Evolutionary conservation across 2,329 filamentous ascomycete genomes (phyloP), one percentile per base, ranked within the genome.

Genomic region (Aspergillus tanneri): DNA sequence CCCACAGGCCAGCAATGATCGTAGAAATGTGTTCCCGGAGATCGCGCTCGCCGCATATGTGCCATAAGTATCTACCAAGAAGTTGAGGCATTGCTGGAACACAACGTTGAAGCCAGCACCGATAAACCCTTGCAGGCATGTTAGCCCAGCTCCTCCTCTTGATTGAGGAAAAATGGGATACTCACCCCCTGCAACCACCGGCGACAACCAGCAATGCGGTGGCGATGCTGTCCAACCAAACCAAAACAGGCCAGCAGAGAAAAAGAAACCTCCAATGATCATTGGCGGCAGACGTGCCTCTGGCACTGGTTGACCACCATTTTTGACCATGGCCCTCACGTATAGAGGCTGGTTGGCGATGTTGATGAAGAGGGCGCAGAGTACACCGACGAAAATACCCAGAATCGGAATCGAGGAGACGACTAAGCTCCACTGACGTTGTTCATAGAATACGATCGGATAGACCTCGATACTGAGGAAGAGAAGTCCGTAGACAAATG

Each of bases 81-180:
- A 76, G 50, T 77, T 77, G 47, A 78, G 66, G 42, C 72, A 74
- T 54, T 73, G 72, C 48, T 75, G 72, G 52, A 76, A 76, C 21
- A 73, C 68, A 5, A 68, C 62, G 47, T 71, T 75, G 62, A 76
- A 76, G 11, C 75, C 75, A 4, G 66, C 68, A 1, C 73, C 75
- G 36, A 78, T 72, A 43, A 76, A 73, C 1, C 52, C 59, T 21
- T n/a, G n/a, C n/a, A n/a, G n/a, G n/a, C n/a, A n/a, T n/a, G n/a
- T n/a, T n/a, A n/a, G n/a, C n/a, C n/a, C n/a, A n/a, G n/a, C n/a
- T n/a, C n/a, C n/a, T n/a, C n/a, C n/a, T n/a, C n/a, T n/a, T n/a
- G 5, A 11, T 2, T 4, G 28, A 14, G 3, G 16, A 32, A 11
- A 14, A 14, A 14, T 5, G 18, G 28, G 12, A 1, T 11, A 32